Percentiles rank a stretch among this genome's conserved stretches.
These are phyloP conservation scores for Cutaneotrichosporon mucoides DNA, from an alignment of 1,284 basidiomycete genomes.

Conservation along the genomic window DNA sequence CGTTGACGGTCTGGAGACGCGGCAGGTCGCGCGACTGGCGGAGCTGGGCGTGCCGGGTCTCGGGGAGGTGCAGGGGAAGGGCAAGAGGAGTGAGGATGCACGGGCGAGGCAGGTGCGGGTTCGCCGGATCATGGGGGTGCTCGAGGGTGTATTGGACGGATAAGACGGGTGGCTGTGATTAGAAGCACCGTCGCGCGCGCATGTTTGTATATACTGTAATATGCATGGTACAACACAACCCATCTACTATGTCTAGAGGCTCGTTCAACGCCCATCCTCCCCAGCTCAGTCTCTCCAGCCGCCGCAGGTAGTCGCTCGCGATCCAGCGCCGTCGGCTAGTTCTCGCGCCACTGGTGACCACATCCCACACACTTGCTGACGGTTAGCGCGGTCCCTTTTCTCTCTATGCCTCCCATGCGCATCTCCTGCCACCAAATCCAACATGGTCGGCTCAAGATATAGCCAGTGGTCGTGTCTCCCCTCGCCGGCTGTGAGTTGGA, in stretches of 20 bases:
- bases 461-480: too few species aligned
- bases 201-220: constrained; percentile 4
- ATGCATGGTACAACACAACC: constrained; percentile 12
- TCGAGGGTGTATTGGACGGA: constrained; percentile 32
- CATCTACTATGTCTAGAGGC: neutral
- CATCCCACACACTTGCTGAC: constrained; percentile 47
- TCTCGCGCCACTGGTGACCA: constrained; percentile 48
- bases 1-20: constrained; percentile 33
- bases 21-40: constrained; percentile 28
- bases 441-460: too few species aligned
- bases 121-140: constrained; percentile 36
- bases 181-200: too few species aligned
- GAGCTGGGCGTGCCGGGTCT: constrained; percentile 42
- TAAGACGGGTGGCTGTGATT: neutral
- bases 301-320: neutral
- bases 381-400: neutral
- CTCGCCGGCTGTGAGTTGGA: too few species aligned
- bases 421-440: too few species aligned
- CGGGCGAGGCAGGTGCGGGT: constrained; percentile 25
- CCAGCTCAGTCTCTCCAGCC: too few species aligned
- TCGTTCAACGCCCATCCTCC: too few species aligned
- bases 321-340: neutral
- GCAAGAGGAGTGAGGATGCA: neutral
- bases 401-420: too few species aligned
- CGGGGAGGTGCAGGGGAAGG: constrained; percentile 11